Evolutionary conservation across 1,284 basidiomycete species (phyloP), one percentile per base, ranked within the genome.

Genomic region (Inonotus hispidus): DNA sequence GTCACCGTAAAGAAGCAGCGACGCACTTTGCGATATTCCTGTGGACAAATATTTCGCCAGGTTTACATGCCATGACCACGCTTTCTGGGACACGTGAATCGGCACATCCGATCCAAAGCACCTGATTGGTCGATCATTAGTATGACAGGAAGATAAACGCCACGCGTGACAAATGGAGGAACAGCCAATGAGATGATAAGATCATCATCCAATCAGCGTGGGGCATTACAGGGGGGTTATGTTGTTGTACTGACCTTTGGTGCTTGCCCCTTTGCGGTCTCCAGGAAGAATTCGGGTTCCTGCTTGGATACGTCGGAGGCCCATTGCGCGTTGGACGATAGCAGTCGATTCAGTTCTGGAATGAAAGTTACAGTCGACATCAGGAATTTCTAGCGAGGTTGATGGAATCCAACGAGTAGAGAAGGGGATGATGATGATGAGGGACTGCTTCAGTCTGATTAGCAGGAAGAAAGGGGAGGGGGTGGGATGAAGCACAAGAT

Each of bases 81-180:
- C 76, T 77, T 69, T 84, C 85, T 50, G 83, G 82, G 10, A 87
- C 84, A 32, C 85, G 77, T n/a, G 84, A 86, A 73, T 88, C 86
- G 27, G 82, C 77, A 69, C 85, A 88, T 52, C 87, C 89, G 66
- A 91, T 80, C 88, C 88, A 90, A 65, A 90, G 82, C 45, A 90
- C 75, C 81, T 83, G 53, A 13, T 47, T 27, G 41, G 47, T 49
- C 64, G n/a, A 38, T 25, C 56, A 55, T 50, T 23, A 54, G 27
- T 35, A 50, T 7, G 37, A 32, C 32, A 13, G 25, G n/a, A 13
- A 11, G 21, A 16, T 19, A 10, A 39, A n/a, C 7, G 60, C 39
- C 27, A 8, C 16, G 8, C 16, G 10, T n/a, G 32, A 4, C 32
- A 32, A 32, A 10, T 35, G 16, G n/a, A 35, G 7, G 25, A 4